Evolutionary conservation across 495 filamentous ascomycete genomes (phyloP).

Genomic region (Aspergillus nanangensis): DNA sequence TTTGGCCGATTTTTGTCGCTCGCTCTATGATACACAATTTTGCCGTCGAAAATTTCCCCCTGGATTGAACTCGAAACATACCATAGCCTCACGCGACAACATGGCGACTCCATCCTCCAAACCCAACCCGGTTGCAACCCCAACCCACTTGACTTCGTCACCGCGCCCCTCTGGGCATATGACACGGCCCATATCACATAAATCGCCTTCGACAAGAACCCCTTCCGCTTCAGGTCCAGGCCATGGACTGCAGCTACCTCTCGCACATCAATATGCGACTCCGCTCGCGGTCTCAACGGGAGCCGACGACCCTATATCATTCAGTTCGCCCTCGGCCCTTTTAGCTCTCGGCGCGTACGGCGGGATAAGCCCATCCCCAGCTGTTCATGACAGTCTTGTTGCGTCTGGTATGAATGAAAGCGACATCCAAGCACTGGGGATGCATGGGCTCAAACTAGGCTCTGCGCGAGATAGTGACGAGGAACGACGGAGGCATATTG

Average conservation of each 20-base stretch:
- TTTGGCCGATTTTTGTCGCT: background rate
- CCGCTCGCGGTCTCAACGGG: conserved; percentile 30
- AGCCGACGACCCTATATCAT: conserved; percentile 38
- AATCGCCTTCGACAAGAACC: conserved; percentile 41
- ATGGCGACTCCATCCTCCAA: conserved; percentile 48
- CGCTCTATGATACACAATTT: conserved; percentile 9
- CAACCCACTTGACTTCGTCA: conserved; percentile 43
- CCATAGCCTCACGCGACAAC: background rate
- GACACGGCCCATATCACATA: conserved; percentile 37
- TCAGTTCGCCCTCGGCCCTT: conserved; percentile 43
- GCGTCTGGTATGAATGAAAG: conserved; percentile 38
- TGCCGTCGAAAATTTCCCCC: background rate
- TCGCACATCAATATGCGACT: conserved; percentile 39
- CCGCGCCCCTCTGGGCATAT: conserved; percentile 39
- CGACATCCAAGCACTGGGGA: conserved; percentile 41
- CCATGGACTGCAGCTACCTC: conserved; percentile 21
- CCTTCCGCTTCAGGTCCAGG: conserved; percentile 35
- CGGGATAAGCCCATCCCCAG: conserved; percentile 40
- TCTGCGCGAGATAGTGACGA: conserved; percentile 44
- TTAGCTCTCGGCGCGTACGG: conserved; percentile 39
- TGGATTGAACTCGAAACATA: background rate
- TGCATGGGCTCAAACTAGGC: conserved; percentile 38
- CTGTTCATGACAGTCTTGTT: conserved; percentile 36
- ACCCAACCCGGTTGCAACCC: conserved; percentile 37
- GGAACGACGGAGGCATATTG: conserved; percentile 51